Evolutionary conservation across 2,329 filamentous ascomycete species (phyloP), one percentile per base, ranked within the genome.

Genomic region (Penicillium corylophilum): DNA sequence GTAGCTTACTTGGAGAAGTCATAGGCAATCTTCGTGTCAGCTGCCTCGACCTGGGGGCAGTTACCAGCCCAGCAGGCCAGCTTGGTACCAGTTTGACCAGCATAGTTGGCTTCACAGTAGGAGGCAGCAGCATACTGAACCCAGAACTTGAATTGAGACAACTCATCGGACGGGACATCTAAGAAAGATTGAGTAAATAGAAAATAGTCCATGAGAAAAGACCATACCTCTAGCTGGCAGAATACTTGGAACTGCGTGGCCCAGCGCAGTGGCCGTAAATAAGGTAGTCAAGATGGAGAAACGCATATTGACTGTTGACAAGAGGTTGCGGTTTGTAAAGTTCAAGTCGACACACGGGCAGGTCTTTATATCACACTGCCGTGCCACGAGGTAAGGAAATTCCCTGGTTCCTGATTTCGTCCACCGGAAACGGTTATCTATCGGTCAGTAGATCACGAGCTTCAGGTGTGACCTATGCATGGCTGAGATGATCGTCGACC

Each of bases 121-220:
- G 77, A 65, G 0, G 78, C 78, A 1, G 77, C 77, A 3, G 77
- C 73, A 63, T 78, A 81, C 54, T 80, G 75, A 45, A 74, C 73
- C 65, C 76, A 78, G 56, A 78, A 74, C 12, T 69, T 56, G 10
- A 79, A 70, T 33, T 74, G 44, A 6, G 40, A 42, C 28, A 61
- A 36, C 13, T 56, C 44, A n/a, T 36, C 42, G 15, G 51, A 8
- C 5, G 55, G 18, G 8, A 61, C 38, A 45, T 61, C 59, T 61
- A 31, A 4, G 10, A 8, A 12, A 12, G 28, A 26, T 33, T 55
- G 3, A 55, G 50, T 12, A 18, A 46, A 24, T 23, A n/a, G 6
- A 44, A 28, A n/a, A 28, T 3, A 12, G n/a, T 1, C 12, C 36
- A 1, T 38, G 20, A 38, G 20, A 38, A 26, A 40, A n/a, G 16